A percentile compares a stretch with the other conserved stretches of the same genome.
These are phyloP conservation scores for Pyrenophora teres DNA, from an alignment of 2,329 filamentous ascomycete species.

Conservation along the genomic window DNA sequence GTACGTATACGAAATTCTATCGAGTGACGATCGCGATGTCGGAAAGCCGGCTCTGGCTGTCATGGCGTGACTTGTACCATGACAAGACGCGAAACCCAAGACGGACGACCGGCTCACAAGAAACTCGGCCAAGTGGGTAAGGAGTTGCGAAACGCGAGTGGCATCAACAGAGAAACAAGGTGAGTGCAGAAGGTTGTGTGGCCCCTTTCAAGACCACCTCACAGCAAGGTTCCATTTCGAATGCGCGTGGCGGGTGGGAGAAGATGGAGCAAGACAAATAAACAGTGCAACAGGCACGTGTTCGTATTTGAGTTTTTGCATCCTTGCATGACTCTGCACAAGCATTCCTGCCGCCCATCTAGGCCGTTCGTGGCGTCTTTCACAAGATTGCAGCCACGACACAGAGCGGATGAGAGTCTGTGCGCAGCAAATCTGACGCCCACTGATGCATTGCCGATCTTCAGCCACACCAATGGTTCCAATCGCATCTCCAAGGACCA, in stretches of 20 bases:
- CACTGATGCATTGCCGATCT: constrained; percentile 12
- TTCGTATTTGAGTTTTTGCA: constrained; percentile 1
- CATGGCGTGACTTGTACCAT: neutral
- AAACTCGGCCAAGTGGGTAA: constrained; percentile 3
- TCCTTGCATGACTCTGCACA: constrained; percentile 1
- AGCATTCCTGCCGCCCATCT: constrained; percentile 12
- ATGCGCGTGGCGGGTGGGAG: neutral
- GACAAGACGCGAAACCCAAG: constrained; percentile 8
- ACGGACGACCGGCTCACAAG: constrained; percentile 14
- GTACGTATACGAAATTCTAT: neutral
- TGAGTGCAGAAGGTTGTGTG: neutral
- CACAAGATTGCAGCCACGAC: constrained; percentile 17
- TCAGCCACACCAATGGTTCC: constrained; percentile 21
- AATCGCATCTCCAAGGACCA: constrained; percentile 1
- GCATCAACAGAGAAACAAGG: neutral
- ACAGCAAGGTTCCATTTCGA: neutral
- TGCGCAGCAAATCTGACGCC: neutral
- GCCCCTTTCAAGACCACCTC: neutral
- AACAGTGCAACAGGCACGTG: neutral
- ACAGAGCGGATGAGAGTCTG: constrained; percentile 7
- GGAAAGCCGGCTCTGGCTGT: neutral
- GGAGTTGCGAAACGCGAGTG: neutral
- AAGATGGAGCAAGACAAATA: neutral
- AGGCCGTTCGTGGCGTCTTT: constrained; percentile 3
- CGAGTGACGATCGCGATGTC: neutral